Evolutionary conservation across 371 early-diverging fungal species (phyloP), one percentile per base, ranked within the genome.

Genomic region (Blakeslea trispora): DNA sequence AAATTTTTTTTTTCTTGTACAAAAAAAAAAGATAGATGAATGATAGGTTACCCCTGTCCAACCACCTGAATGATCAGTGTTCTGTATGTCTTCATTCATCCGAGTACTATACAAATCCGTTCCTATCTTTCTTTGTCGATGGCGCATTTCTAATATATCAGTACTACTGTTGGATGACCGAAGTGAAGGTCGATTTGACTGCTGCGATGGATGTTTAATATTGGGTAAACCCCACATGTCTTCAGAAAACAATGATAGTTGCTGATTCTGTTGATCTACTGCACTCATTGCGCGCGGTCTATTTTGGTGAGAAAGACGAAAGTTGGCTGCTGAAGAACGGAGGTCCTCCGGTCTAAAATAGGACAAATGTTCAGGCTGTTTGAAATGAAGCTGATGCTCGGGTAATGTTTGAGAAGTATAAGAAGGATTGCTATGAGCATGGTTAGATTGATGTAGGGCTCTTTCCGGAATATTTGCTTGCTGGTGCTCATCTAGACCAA

Each of bases 401-500:
- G n/a, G 37, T 5, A 44, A 21, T 11, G 32, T 5, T 4, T 24
- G 18, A 45, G 17, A 32, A n/a, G 43, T 11, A 32, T 31, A 43
- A 31, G 53, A 1, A 14, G 7, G 2, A 15, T 22, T 35, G 17
- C n/a, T 28, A 7, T 28, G 7, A 28, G 28, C 3, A 28, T 28
- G 28, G 28, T 28, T 28, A 5, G 28, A 28, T 28, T 28, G 28
- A 7, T 28, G 7, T 7, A 28, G 28, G 7, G 28, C 5, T 28
- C 28, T 28, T 28, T 7, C 28, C 28, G 28, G 7, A 7, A 7
- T 28, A 28, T 51, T 22, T 39, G 49, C 15, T 57, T 54, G 49
- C 2, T 37, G 14, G 2, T 37, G 37, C 14, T 88, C 90, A 53
- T 91, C 87, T 46, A 91, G 57, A 15, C 89, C 88, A 28, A 91